phyloP scores from a whole-genome alignment of 2,329 filamentous ascomycete genomes.

The Beauveria sp. region DNA sequence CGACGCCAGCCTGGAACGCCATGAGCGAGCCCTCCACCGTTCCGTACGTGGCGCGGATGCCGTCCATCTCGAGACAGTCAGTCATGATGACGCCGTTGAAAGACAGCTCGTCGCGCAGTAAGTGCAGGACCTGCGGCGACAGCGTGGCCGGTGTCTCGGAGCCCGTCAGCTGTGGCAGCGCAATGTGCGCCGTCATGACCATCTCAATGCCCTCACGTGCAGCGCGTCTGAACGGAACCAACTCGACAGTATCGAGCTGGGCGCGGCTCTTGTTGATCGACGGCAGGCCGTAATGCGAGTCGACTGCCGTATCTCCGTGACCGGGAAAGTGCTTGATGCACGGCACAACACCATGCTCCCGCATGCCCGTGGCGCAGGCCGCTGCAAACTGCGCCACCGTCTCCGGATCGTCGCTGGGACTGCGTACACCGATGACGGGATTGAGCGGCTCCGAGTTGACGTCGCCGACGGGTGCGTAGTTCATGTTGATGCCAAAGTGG shows the following conservation, averaged over 20 bases:
- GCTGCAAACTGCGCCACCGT: slow-evolving; percentile 16
- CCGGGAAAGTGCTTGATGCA: slow-evolving; percentile 22
- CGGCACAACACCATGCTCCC: slow-evolving; percentile 15
- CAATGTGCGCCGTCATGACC: slow-evolving; percentile 23
- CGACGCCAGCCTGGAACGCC: slow-evolving; percentile 20
- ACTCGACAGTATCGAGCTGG: slow-evolving; percentile 17
- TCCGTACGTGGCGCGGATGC: slow-evolving; percentile 18
- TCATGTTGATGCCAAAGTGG: slow-evolving; percentile 23
- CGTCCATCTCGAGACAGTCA: slow-evolving; percentile 22
- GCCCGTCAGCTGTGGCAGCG: slow-evolving; percentile 17
- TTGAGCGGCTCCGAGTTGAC: slow-evolving; percentile 21
- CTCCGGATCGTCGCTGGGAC: slow-evolving; percentile 18
- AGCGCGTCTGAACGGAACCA: slow-evolving; percentile 18
- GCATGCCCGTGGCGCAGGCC: slow-evolving; percentile 17
- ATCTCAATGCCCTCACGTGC: slow-evolving; percentile 18
- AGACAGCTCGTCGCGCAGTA: slow-evolving; percentile 17
- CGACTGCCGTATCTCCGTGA: slow-evolving; percentile 20
- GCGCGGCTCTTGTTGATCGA: slow-evolving; percentile 18
- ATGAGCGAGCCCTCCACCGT: slow-evolving; percentile 19
- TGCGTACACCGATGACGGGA: slow-evolving; percentile 21
- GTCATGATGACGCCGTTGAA: slow-evolving; percentile 20
- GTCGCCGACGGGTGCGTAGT: slow-evolving; percentile 21
- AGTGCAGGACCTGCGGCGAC: slow-evolving; percentile 17
- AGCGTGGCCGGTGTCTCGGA: slow-evolving; percentile 17
- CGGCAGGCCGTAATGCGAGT: slow-evolving; percentile 21